phyloP scores from a whole-genome alignment of 2,329 filamentous ascomycete genomes.

The Aspergillus felis region DNA sequence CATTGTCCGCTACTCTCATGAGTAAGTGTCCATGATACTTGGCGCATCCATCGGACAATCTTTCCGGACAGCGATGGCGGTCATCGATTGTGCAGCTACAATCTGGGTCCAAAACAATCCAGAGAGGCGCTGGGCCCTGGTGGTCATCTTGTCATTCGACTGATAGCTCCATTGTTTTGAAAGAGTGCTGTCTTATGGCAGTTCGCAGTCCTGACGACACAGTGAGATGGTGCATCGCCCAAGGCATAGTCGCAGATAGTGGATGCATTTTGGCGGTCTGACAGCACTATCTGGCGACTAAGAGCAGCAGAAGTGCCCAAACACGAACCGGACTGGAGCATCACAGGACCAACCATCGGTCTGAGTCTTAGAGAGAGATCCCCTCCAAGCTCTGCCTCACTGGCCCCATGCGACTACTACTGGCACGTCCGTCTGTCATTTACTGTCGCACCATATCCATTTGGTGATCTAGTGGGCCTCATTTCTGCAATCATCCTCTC shows the following conservation, averaged over 20 bases:
- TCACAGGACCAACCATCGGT: constrained; percentile 6
- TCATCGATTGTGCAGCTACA: neutral
- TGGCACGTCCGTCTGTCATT: neutral
- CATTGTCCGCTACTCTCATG: neutral
- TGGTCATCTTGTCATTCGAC: neutral
- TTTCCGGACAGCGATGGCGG: neutral
- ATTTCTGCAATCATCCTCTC: neutral
- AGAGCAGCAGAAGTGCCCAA: constrained; percentile 28
- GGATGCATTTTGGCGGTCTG: constrained; percentile 20
- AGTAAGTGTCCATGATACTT: neutral
- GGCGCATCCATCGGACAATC: too few relatives aligned
- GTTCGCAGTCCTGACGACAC: neutral
- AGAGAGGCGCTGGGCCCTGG: neutral
- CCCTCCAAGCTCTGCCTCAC: neutral
- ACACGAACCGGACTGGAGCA: constrained; percentile 10
- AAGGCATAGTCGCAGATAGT: constrained; percentile 10
- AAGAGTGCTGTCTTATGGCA: neutral
- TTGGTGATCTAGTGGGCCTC: neutral
- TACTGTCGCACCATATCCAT: neutral
- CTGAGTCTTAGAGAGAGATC: neutral
- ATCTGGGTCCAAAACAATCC: neutral
- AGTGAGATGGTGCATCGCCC: constrained; percentile 3
- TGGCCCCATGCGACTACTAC: neutral
- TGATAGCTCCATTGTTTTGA: neutral
- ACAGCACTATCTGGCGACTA: constrained; percentile 18